Base-by-base conservation (phyloP, 2,329 filamentous ascomycete genomes). In the Plectosphaerella sp. region DNA sequence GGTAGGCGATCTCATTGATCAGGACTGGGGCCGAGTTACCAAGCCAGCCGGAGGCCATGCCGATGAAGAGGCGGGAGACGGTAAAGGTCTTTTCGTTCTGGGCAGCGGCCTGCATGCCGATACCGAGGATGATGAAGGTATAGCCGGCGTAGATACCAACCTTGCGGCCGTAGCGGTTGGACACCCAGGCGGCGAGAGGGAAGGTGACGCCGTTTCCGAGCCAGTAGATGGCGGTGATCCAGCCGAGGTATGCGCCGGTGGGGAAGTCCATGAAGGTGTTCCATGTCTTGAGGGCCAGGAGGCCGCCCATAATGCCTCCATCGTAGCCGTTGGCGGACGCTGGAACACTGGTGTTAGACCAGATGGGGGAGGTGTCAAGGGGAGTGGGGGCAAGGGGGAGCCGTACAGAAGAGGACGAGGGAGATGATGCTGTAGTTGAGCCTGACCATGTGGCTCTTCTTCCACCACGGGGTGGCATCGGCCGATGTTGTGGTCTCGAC, bases 291-390 rank as follows among this genome's bases (percentile, higher is more conserved):
- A 73, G 63, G 11, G 72, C 65, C 49, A 76, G 72, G 0, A 76
- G 62, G 10, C 72, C 73, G 53, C 76, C 76, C 69, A 73, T 72
- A 52, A 75, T 65, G 1, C 69, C 71, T 16, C 65, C 67, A 33
- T 70, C 67, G 49, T 67, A 41, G 0, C 68, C 68, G 0, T 62
- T 61, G 0, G 67, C 55, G 71, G 69, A 58, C 68, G 72, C 64
- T 48, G 46, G 22, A n/a, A 28, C 9, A 5, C 15, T 5, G 5
- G 24, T 46, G 9, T 47, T 36, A 35, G 33, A 12, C n/a, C n/a
- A n/a, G n/a, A n/a, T n/a, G 5, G 22, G 22, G 22, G 18, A 36
- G 22, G 9, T 8, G 37, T n/a, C 35, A 15, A 16, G n/a, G 36
- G 20, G n/a, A 48, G 9, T 8, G 15, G 28, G 16, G 12, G 8